Evolutionary conservation across 805 yeast genomes (phyloP).

Genomic region (Saccharomycopsis sp.): DNA sequence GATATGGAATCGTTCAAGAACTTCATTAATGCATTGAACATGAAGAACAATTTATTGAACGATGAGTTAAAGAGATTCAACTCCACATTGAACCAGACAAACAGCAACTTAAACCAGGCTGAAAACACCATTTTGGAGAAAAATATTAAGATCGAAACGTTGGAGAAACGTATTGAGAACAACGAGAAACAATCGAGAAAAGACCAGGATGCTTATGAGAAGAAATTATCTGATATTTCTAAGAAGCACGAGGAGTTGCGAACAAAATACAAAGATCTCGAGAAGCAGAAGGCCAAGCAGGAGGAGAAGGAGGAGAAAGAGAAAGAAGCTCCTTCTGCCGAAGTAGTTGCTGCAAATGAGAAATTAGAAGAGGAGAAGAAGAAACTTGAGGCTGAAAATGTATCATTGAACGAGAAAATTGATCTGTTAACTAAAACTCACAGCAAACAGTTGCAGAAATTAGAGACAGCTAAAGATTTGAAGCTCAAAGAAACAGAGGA

Average conservation of each 20-base stretch:
- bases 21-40: conserved; percentile 55
- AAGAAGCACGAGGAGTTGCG: conserved; percentile 17
- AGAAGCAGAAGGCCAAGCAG: conserved; percentile 6
- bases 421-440: not conserved
- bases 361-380: not conserved
- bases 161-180: conserved; percentile 16
- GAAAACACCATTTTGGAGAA: conserved; percentile 20
- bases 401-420: conserved; percentile 1
- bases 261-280: conserved; percentile 21
- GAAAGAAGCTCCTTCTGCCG: not conserved
- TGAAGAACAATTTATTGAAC: conserved; percentile 54
- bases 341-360: not conserved
- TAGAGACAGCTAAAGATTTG: not conserved
- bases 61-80: conserved; percentile 53
- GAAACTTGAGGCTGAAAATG: not conserved
- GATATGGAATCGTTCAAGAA: conserved; percentile 68
- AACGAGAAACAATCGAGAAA: conserved; percentile 16
- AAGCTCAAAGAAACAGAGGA: not conserved
- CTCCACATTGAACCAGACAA: conserved; percentile 6
- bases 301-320: not conserved
- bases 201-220: conserved; percentile 2
- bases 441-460: not conserved
- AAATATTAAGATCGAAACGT: conserved; percentile 20
- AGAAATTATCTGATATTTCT: conserved; percentile 12
- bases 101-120: conserved; percentile 20